These are phyloP conservation scores for Schizopora paradoxa DNA, from an alignment of 1,284 basidiomycete genomes.

Conservation along the genomic window DNA sequence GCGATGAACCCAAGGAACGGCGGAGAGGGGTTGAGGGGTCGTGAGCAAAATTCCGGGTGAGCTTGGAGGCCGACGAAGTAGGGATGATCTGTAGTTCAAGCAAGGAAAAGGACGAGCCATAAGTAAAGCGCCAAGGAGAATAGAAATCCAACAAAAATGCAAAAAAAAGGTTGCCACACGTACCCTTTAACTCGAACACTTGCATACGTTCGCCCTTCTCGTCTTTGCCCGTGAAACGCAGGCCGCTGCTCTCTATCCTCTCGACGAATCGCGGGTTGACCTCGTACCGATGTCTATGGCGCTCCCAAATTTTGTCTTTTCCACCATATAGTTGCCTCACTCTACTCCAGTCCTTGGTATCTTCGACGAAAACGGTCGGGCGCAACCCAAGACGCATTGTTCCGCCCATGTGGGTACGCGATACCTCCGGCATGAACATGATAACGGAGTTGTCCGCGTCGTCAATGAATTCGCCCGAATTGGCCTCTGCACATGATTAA, in stretches of 20 bases:
- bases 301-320: constrained; percentile 85
- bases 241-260: constrained; percentile 64
- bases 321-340: constrained; percentile 85
- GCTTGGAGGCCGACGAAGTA: constrained; percentile 96
- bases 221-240: constrained; percentile 90
- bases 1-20: constrained; percentile 96
- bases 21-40: constrained; percentile 97
- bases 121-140: not conserved
- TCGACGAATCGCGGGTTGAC: constrained; percentile 90
- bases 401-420: constrained; percentile 95
- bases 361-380: constrained; percentile 82
- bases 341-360: constrained; percentile 59
- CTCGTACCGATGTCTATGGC: constrained; percentile 97
- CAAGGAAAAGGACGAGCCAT: constrained; percentile 3
- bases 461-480: constrained; percentile 77
- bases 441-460: constrained; percentile 68
- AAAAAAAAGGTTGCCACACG: constrained; percentile 26
- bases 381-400: constrained; percentile 97
- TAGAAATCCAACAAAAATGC: not conserved
- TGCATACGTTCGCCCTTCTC: constrained; percentile 98
- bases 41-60: constrained; percentile 97
- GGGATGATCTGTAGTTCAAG: constrained; percentile 69
- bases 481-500: constrained; percentile 58
- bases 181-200: constrained; percentile 82
- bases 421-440: constrained; percentile 99